Evolutionary conservation across 1,139 yeast genomes (phyloP).

Genomic region (Martiniozyma asiatica): DNA sequence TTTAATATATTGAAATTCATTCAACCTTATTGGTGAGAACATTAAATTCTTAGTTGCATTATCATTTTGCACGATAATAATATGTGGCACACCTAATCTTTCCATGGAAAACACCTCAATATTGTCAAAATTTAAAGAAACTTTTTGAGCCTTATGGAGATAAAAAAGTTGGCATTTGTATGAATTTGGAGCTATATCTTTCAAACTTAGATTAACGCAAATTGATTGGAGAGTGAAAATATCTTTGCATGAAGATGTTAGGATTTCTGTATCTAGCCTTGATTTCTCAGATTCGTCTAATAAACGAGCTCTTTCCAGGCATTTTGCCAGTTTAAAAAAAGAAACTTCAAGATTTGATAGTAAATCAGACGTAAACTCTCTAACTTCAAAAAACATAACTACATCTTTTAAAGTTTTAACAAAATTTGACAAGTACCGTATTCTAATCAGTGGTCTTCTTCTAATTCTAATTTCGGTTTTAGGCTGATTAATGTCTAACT

Average conservation of each 20-base stretch:
- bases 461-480: constrained; percentile 25
- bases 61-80: constrained; percentile 16
- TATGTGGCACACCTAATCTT: constrained; percentile 5
- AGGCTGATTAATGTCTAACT: constrained; percentile 23
- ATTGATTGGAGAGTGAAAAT: constrained; percentile 12
- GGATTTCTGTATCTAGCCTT: constrained; percentile 9
- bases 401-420: constrained; percentile 16
- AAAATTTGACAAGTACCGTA: constrained; percentile 24
- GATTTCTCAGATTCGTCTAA: constrained; percentile 14
- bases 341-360: constrained; percentile 17
- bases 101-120: constrained; percentile 11
- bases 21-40: constrained; percentile 24
- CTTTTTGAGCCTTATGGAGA: constrained; percentile 11
- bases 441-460: constrained; percentile 29
- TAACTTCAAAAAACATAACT: constrained; percentile 18
- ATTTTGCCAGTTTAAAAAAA: constrained; percentile 11
- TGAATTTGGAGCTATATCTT: constrained; percentile 4
- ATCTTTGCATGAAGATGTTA: constrained; percentile 15
- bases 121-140: constrained; percentile 13
- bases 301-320: constrained; percentile 11
- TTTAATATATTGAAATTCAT: constrained; percentile 16
- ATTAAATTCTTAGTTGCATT: constrained; percentile 22
- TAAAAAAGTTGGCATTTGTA: constrained; percentile 16
- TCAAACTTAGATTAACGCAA: constrained; percentile 10
- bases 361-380: constrained; percentile 11